phyloP scores from a whole-genome alignment of 2,329 filamentous ascomycete genomes.

The Exophiala spinifera region DNA sequence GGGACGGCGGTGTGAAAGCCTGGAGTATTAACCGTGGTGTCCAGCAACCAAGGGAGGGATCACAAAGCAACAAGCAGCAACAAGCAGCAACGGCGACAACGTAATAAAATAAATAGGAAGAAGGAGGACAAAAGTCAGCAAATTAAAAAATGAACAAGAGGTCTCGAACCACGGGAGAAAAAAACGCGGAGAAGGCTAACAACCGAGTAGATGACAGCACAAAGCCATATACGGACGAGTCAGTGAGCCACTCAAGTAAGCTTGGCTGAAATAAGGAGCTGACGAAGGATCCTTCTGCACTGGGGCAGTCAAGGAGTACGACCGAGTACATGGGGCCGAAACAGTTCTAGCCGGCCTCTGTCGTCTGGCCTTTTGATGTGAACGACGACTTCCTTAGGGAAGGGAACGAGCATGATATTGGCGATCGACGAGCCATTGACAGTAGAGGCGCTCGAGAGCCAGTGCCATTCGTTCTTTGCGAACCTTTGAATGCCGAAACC shows the following conservation, averaged over 20 bases:
- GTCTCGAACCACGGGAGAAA: neutral
- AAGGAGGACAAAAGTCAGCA: neutral
- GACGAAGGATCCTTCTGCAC: constrained; percentile 1
- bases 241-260: neutral
- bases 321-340: neutral
- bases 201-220: neutral
- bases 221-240: neutral
- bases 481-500: too few species aligned
- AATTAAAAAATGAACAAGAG: neutral
- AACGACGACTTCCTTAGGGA: neutral
- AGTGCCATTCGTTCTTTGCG: neutral
- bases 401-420: too few species aligned
- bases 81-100: neutral
- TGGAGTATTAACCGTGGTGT: neutral
- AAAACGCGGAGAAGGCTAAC: neutral
- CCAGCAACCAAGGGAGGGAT: neutral
- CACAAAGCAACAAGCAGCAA: neutral
- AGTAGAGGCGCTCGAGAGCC: neutral
- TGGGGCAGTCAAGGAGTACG: too few species aligned
- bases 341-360: neutral
- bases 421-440: neutral
- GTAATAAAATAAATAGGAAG: neutral
- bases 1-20: neutral
- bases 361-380: neutral
- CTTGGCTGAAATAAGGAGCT: constrained; percentile 1